Evolutionary conservation across 2,329 filamentous ascomycete species (phyloP), one percentile per base, ranked within the genome.

Genomic region (Xylaria sp.): DNA sequence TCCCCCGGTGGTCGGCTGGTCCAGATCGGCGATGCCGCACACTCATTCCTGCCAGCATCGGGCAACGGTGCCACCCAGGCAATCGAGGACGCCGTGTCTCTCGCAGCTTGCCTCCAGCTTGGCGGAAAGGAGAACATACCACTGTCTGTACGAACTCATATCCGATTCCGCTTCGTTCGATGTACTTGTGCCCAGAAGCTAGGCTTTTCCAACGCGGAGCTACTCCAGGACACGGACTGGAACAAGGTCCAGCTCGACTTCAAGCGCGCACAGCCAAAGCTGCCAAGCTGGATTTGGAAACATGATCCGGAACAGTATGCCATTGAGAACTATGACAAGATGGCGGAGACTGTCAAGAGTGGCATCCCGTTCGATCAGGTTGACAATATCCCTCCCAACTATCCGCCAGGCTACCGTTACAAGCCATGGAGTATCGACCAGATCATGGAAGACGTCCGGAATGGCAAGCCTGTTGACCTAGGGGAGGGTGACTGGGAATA

Each of bases 51-150:
- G 9, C 75, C 76, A 0, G 72, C 75, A 4, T 76, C 75, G 0
- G 74, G 74, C 23, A 76, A 76, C 58, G 75, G 75, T 2, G 76
- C 75, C 6, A 76, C 73, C 1, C 75, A 76, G 65, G 75, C 75
- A 1, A 75, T 78, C 42, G 76, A 78, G 55, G 76, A 78, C 59
- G 74, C 74, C 13, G 65, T 74, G 34, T 75, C 72, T 4, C 62
- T 77, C 2, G 74, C 74, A 1, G 63, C 71, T 2, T 73, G 74
- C 49, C 72, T 76, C 4, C 72, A 75, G 63, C 62, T 75, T 2
- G 72, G 68, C 10, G 72, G 72, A 2, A 69, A 71, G 57, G 63
- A 67, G 4, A 66, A 70, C 49, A 65, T 73, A 9, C 66, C 72
- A 0, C 59, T 73, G 18, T 69, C 73, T 1, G 70, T 74, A 7